Base-by-base conservation (phyloP, 2,329 filamentous ascomycete genomes). In the Zalaria sp. region DNA sequence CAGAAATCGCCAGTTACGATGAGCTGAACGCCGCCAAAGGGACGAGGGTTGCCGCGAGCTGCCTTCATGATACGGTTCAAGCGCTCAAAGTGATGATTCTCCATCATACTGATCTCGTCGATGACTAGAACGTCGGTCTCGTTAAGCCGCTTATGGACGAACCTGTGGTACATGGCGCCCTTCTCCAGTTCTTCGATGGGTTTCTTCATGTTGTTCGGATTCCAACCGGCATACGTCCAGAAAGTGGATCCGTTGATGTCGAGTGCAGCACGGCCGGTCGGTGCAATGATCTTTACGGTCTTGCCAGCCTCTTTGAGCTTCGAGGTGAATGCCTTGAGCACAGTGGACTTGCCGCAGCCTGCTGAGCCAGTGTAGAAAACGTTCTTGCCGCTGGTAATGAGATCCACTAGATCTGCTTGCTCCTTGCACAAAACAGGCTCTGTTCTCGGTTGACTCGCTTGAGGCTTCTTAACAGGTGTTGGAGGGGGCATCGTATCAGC, bases 61-160 rank as follows among this genome's bases (percentile, higher is more conserved):
- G 47, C 54, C 44, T 72, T 71, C 59, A 68, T 65, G 3, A 73
- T 50, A 3, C 50, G 53, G 43, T 72, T 69, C 8, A 75, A 55
- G 8, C 73, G 65, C 44, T 73, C 66, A 27, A 77, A 68, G 38
- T 69, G 61, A 5, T 66, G 53, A 41, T 69, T 73, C 39, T 77
- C 72, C 0, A 80, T 64, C 77, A 81, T 81, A 46, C 70, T 76
- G 43, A 82, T 73, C 55, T 81, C 78, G 48, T 81, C 77, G 10
- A 81, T 73, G 25, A 81, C 66, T 1, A 81, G 61, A 1, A 77
- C 69, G 39, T 79, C 63, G n/a, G n/a, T 32, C 7, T 32, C n/a
- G 29, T 32, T 32, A n/a, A 32, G n/a, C 7, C 29, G 7, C 29
- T 32, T 32, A 7, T 32, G 7, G 29, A 32, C 29, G 7, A 7